A percentile compares a stretch with the other conserved stretches of the same genome.
phyloP scores from a whole-genome alignment of 208 protist genomes.

The Leishmania lainsoni region DNA sequence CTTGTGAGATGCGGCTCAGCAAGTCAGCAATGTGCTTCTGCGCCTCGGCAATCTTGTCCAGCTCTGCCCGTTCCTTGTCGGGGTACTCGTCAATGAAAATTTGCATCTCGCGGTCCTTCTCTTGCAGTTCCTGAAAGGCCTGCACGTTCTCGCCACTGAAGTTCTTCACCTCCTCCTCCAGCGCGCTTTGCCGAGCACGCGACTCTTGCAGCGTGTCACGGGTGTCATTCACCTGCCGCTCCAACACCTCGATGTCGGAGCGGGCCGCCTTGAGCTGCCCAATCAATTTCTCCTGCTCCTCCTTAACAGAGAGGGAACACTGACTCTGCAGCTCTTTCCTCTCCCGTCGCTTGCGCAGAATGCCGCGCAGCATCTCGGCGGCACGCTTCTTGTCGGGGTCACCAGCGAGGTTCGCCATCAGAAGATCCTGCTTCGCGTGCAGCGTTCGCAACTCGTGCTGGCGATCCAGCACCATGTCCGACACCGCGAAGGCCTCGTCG shows the following conservation, averaged over 20 bases:
- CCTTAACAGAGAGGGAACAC: slow-evolving; percentile 82
- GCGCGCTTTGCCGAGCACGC: slow-evolving; percentile 53
- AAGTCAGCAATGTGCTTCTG: slow-evolving; percentile 71
- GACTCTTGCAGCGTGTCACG: slow-evolving; percentile 80
- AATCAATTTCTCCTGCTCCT: slow-evolving; percentile 84
- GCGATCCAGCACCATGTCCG: slow-evolving; percentile 76
- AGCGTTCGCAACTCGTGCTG: slow-evolving; percentile 85
- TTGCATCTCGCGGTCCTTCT: slow-evolving; percentile 87
- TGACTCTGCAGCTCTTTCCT: slow-evolving; percentile 72
- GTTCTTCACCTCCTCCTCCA: slow-evolving; percentile 85
- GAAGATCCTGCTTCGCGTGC: slow-evolving; percentile 80
- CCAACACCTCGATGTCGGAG: slow-evolving; percentile 84
- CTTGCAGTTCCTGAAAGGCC: slow-evolving; percentile 84
- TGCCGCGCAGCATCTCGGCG: slow-evolving; percentile 65
- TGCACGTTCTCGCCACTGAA: slow-evolving; percentile 88
- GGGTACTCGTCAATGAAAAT: slow-evolving; percentile 89
- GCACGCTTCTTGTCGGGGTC: slow-evolving; percentile 83
- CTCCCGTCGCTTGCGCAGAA: slow-evolving; percentile 77
- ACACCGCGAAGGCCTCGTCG: slow-evolving; percentile 74
- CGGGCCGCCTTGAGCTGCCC: slow-evolving; percentile 78
- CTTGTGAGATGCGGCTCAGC: slow-evolving; percentile 82
- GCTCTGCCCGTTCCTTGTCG: slow-evolving; percentile 70
- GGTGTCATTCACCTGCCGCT: slow-evolving; percentile 81
- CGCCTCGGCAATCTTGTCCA: slow-evolving; percentile 53
- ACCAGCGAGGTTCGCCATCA: slow-evolving; percentile 73